Evolutionary conservation across 495 filamentous ascomycete genomes (phyloP).

Genomic region (Penicillium daleae): DNA sequence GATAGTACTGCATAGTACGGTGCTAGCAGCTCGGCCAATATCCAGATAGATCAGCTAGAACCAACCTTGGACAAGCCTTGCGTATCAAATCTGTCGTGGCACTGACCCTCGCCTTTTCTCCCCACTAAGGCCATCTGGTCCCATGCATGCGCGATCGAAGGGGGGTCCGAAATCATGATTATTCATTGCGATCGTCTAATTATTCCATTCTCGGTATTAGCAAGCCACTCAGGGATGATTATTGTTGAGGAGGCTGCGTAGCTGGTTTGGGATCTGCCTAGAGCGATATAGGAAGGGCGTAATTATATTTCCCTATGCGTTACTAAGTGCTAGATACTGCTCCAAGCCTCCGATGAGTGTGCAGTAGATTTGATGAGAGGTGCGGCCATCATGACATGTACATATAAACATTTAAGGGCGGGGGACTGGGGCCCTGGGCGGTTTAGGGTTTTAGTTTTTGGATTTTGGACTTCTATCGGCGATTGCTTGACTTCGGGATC

Average conservation of each 20-base stretch:
- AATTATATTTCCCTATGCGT: too few species aligned
- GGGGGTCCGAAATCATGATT: constrained; percentile 24
- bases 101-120: not conserved
- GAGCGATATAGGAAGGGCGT: not conserved
- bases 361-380: too few species aligned
- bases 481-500: not conserved
- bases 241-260: not conserved
- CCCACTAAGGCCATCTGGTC: not conserved
- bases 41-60: not conserved
- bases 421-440: not conserved
- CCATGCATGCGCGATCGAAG: constrained; percentile 1
- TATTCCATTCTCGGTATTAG: constrained; percentile 24
- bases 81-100: not conserved
- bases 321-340: too few species aligned
- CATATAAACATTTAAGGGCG: not conserved
- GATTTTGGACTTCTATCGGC: not conserved
- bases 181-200: constrained; percentile 35
- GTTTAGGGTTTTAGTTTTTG: not conserved
- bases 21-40: not conserved
- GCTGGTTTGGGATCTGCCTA: not conserved
- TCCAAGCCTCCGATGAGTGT: too few species aligned
- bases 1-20: not conserved
- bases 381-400: not conserved
- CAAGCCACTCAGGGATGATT: not conserved
- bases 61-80: constrained; percentile 1